Evolutionary conservation across 352 stramenopile species (phyloP).

Genomic region (Thalassiosira livingstoniorum): DNA sequence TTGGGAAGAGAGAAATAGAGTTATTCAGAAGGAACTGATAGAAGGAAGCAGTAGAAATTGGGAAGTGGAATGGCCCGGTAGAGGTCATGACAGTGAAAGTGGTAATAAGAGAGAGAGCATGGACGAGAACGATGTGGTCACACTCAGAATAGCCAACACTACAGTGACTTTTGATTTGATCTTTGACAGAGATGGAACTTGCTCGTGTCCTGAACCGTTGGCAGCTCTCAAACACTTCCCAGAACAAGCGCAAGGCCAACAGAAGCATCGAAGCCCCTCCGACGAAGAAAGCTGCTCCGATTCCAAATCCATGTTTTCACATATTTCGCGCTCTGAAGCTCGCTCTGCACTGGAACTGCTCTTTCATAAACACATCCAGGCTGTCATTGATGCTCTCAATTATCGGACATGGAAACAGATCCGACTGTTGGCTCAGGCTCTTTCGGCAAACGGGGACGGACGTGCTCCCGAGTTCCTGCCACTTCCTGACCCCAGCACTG

Average conservation of each 20-base stretch:
- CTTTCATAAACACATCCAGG: conserved; percentile 29
- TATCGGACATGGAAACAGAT: conserved; percentile 32
- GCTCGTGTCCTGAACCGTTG: conserved; percentile 31
- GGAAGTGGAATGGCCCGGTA: conserved; percentile 1
- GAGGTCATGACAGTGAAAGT: not conserved
- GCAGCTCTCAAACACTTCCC: conserved; percentile 14
- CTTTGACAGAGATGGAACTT: conserved; percentile 41
- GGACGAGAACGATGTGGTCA: conserved; percentile 19
- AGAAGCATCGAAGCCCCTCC: not conserved
- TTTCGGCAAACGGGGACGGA: not conserved
- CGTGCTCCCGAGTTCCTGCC: too few relatives aligned
- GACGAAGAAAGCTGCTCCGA: conserved; percentile 1
- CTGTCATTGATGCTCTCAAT: conserved; percentile 35
- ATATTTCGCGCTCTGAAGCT: conserved; percentile 14
- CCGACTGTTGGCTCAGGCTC: conserved; percentile 11
- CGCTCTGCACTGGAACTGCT: conserved; percentile 32
- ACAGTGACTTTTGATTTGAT: conserved; percentile 31
- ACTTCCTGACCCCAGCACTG: too few relatives aligned
- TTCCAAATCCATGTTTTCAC: conserved; percentile 1
- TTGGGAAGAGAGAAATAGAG: conserved; percentile 27
- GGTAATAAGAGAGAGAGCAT: not conserved
- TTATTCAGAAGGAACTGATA: conserved; percentile 25
- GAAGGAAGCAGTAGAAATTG: conserved; percentile 9
- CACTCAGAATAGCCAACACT: conserved; percentile 23
- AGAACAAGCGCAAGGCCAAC: not conserved